A percentile compares a stretch with the other conserved stretches of the same genome.
Conservation (phyloP, 1,284 basidiomycete species). For the Puccinia polysora region DNA sequence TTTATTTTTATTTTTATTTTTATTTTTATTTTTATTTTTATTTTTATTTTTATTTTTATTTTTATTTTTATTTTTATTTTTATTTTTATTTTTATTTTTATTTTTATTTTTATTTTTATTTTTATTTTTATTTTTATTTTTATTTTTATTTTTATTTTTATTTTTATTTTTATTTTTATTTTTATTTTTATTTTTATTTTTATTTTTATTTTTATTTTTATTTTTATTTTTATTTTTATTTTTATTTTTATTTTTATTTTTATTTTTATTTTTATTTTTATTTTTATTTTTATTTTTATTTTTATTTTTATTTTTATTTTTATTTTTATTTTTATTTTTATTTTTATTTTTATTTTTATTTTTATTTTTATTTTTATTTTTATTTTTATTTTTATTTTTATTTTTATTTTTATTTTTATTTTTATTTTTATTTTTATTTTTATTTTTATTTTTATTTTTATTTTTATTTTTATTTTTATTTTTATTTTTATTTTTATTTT, state of each 20-base stretch:
- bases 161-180: background rate
- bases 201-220: background rate
- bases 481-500: no score
- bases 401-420: constrained; percentile 53
- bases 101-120: background rate
- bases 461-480: no score
- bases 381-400: background rate
- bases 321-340: constrained; percentile 4
- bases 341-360: constrained; percentile 4
- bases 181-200: background rate
- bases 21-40: background rate
- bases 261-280: constrained; percentile 4
- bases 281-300: constrained; percentile 4
- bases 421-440: no score
- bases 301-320: constrained; percentile 4
- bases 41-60: background rate
- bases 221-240: constrained; percentile 8
- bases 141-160: background rate
- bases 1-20: background rate
- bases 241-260: constrained; percentile 4
- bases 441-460: no score
- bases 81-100: background rate
- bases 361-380: constrained; percentile 14
- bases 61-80: background rate
- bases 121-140: background rate